Evolutionary conservation across 164 flowering plant genomes (phyloP).

Genomic region (Euptelea pleiosperma): DNA sequence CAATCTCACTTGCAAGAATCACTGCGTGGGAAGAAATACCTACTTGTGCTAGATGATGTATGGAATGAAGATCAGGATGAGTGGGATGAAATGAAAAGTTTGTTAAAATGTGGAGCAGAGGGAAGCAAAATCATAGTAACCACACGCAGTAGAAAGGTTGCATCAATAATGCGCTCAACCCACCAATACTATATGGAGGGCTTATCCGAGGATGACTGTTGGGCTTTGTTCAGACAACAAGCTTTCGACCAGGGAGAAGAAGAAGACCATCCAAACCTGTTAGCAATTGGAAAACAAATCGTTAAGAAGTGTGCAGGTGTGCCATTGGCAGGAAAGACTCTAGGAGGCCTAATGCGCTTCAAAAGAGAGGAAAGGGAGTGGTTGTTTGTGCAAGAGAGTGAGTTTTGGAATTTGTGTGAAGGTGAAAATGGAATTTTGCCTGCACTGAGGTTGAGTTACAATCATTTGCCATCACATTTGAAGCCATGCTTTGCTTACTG

Average conservation of each 20-base stretch:
- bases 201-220: constrained; percentile 14
- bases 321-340: constrained; percentile 19
- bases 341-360: constrained; percentile 13
- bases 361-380: constrained; percentile 4
- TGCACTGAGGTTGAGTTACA: background rate
- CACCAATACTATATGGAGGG: background rate
- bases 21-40: constrained; percentile 7
- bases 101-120: background rate
- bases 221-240: constrained; percentile 11
- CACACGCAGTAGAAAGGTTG: constrained; percentile 9
- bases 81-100: constrained; percentile 11
- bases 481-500: constrained; percentile 25
- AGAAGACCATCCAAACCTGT: background rate
- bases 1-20: background rate
- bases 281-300: constrained; percentile 4
- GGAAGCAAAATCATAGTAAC: constrained; percentile 20
- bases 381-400: background rate
- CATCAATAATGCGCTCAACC: background rate
- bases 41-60: constrained; percentile 19
- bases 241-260: constrained; percentile 1
- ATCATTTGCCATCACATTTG: constrained; percentile 14
- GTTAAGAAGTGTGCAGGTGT: constrained; percentile 16
- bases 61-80: constrained; percentile 9
- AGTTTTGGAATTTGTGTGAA: constrained; percentile 9
- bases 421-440: background rate